Conservation (phyloP, 768 basidiomycete species). For the Trametes cinnabarina region DNA sequence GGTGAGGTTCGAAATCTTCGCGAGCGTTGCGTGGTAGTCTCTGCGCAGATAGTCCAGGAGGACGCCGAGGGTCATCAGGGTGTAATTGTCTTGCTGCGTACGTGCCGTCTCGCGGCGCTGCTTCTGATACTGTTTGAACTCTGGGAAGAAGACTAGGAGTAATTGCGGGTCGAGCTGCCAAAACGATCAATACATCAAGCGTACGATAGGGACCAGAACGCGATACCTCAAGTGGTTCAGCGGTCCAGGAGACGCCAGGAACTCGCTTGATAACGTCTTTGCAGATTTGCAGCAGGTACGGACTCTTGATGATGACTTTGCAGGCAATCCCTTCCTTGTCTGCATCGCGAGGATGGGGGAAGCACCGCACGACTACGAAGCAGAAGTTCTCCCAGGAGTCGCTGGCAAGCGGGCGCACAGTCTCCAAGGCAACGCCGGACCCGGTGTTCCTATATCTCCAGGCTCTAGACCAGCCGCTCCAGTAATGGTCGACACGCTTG, state of each 20-base stretch:
- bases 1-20: conserved; percentile 47
- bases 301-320: conserved; percentile 58
- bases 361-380: conserved; percentile 55
- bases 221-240: conserved; percentile 51
- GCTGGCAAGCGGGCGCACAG: conserved; percentile 3
- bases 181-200: neutral
- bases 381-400: conserved; percentile 38
- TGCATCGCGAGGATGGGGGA: conserved; percentile 38
- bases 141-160: conserved; percentile 50
- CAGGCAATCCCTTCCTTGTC: conserved; percentile 36
- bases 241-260: conserved; percentile 59
- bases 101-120: conserved; percentile 34
- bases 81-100: conserved; percentile 42
- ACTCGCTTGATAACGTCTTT: conserved; percentile 56
- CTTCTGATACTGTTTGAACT: conserved; percentile 46
- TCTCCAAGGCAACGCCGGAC: conserved; percentile 50
- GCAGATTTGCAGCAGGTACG: conserved; percentile 55
- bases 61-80: conserved; percentile 35
- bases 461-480: conserved; percentile 51
- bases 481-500: conserved; percentile 61
- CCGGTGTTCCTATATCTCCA: conserved; percentile 64
- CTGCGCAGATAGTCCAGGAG: conserved; percentile 44
- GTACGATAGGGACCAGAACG: neutral
- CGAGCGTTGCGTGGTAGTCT: conserved; percentile 51
- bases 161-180: conserved; percentile 52